Evolutionary conservation across 305 asterid genomes (phyloP).

Genomic region (Solanum hybrid): DNA sequence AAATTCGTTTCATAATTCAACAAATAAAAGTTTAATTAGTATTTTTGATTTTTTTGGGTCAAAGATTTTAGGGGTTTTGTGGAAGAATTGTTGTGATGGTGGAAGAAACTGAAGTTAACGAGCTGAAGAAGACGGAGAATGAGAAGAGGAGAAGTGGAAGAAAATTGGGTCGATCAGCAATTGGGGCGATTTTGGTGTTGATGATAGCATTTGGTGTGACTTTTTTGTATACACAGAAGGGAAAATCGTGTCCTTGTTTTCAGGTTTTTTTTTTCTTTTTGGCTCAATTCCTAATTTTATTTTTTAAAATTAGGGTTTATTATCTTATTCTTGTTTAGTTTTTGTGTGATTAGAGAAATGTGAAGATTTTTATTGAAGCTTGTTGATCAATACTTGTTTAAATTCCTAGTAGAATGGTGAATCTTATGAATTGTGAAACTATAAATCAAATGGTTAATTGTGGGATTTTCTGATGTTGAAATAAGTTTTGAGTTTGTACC

Average conservation of each 20-base stretch:
- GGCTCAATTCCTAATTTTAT: not conserved
- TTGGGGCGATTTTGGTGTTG: slow-evolving; percentile 46
- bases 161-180: slow-evolving; percentile 36
- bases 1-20: not conserved
- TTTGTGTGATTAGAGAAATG: not conserved
- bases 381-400: not conserved
- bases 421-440: not conserved
- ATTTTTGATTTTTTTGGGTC: not conserved
- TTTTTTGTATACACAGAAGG: slow-evolving; percentile 28
- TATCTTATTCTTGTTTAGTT: not conserved
- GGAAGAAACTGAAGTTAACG: slow-evolving; percentile 41
- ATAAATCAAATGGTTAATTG: not conserved
- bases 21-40: not conserved
- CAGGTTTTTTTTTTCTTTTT: slow-evolving; percentile 49
- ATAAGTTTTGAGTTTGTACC: not conserved
- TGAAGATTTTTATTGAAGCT: not conserved
- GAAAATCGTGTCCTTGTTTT: slow-evolving; percentile 57
- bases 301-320: not conserved
- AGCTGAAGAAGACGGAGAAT: slow-evolving; percentile 18
- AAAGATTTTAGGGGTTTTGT: slow-evolving; percentile 10
- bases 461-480: not conserved
- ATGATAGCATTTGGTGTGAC: slow-evolving; percentile 38
- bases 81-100: slow-evolving; percentile 35
- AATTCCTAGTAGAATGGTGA: not conserved
- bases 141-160: slow-evolving; percentile 18